Base-by-base conservation (phyloP, 805 yeast species). In the Hanseniaspora mollemarum region DNA sequence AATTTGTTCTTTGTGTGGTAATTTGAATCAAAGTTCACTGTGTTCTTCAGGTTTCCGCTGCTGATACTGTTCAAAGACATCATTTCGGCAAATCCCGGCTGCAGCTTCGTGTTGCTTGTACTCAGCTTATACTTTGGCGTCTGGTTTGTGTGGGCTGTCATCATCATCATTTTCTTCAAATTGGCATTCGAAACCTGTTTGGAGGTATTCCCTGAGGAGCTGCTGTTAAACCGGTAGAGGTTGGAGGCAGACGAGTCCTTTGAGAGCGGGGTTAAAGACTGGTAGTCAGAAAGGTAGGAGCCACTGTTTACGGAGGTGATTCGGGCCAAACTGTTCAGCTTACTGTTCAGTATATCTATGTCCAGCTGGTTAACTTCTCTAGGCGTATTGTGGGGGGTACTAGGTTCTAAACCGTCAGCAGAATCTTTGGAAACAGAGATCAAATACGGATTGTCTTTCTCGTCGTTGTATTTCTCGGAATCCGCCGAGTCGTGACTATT, bases 261-360 rank as follows among this genome's bases (percentile, higher is more conserved):
- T 1, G 51, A 48, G 7, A 33, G 3, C 4, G 51, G 51, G 2
- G 44, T 48, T 16, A 39, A 8, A 22, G 51, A 40, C 9, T 31
- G 16, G 35, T 38, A 22, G 16, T 48, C 51, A 6, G 45, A 43
- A 16, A 48, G 29, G 21, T 48, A 48, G 12, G 51, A 48, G 1
- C 51, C 51, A 10, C 45, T 39, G 39, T 48, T 48, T 26, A 48
- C 51, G 0, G 51, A 48, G 7, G 51, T 48, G 35, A 48, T 48
- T 33, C 51, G 31, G n/a, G 51, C 43, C 5, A 48, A 9, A 2
- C 26, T n/a, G 22, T 31, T 40, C 7, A 48, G 21, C 24, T 48
- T 48, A 29, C 33, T 29, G 24, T 45, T 28, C 1, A 45, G 13
- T 4, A 33, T 32, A n/a, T 39, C 43, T 8, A 39, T 25, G 26